A percentile compares a stretch with the other conserved stretches of the same genome.
Conservation (phyloP, 2,329 filamentous ascomycete species). For the Parastagonospora avenae region DNA sequence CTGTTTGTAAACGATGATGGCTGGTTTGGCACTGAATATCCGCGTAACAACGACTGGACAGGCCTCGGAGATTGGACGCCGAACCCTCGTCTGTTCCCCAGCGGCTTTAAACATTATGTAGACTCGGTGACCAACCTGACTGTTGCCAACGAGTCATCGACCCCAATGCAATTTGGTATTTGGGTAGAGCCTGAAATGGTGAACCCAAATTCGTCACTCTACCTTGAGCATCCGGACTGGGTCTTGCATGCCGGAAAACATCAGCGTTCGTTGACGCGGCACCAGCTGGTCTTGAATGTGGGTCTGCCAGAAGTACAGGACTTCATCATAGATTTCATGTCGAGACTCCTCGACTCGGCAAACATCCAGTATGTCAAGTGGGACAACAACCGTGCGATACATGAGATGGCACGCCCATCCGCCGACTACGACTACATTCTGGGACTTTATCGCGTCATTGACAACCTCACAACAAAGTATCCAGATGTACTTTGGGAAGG, state of each 20-base stretch:
- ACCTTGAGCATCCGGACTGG: slow-evolving; percentile 68
- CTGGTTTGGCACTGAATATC: slow-evolving; percentile 69
- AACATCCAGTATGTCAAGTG: slow-evolving; percentile 68
- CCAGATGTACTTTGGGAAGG: slow-evolving; percentile 69
- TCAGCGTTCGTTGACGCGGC: slow-evolving; percentile 60
- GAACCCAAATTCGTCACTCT: slow-evolving; percentile 65
- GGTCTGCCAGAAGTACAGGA: slow-evolving; percentile 67
- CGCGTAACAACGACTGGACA: slow-evolving; percentile 61
- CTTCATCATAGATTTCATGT: slow-evolving; percentile 63
- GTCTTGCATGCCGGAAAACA: slow-evolving; percentile 63
- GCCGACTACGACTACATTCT: slow-evolving; percentile 66
- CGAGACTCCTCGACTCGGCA: slow-evolving; percentile 59
- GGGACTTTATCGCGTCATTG: slow-evolving; percentile 67
- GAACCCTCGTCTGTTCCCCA: slow-evolving; percentile 64
- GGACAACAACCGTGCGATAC: slow-evolving; percentile 70
- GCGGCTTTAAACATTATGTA: slow-evolving; percentile 60
- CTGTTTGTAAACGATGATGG: slow-evolving; percentile 71
- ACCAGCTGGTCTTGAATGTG: slow-evolving; percentile 67
- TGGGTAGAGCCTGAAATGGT: slow-evolving; percentile 75
- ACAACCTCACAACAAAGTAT: slow-evolving; percentile 63
- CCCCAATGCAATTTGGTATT: slow-evolving; percentile 64
- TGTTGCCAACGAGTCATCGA: slow-evolving; percentile 51
- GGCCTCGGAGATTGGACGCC: slow-evolving; percentile 69
- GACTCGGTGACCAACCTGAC: slow-evolving; percentile 57
- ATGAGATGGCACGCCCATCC: slow-evolving; percentile 62